Base-by-base conservation (phyloP, 2,329 filamentous ascomycete species). In the Aurifilum marmelostoma region DNA sequence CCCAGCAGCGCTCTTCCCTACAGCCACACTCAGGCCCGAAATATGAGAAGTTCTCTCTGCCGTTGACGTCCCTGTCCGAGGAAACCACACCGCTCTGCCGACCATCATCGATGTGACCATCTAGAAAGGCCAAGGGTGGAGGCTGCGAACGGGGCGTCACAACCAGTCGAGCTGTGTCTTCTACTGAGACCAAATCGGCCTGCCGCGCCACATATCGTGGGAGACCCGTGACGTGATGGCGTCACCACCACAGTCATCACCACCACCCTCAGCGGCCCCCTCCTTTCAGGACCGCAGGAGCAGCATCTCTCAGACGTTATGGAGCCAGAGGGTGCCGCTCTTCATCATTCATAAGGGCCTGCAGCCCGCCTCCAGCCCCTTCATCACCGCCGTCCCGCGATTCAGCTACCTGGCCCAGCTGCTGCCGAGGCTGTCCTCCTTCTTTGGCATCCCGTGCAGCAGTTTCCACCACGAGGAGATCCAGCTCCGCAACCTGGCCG, bases 341-440 rank as follows among this genome's bases (percentile, higher is more conserved):
- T 78, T 83, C 77, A 85, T 89, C 74, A 86, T 83, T 1, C 85
- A 88, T 76, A 77, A 81, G 18, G 79, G 80, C 2, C 56, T 34
- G 16, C 78, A 80, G 32, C 81, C 83, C n/a, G n/a, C n/a, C 56
- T 79, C 80, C 71, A 78, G 79, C 43, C 85, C 85, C 24, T 87
- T 88, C 74, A 79, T 88, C 75, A 81, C 84, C 43, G 81, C 81
- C 65, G 79, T 88, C 68, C 86, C 87, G 61, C 85, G 87, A 73
- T 87, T 89, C 77, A 83, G 84, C 78, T 89, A 89, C 78, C 82
- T 89, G 11, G 83, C 87, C 14, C 80, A 88, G 71, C 81, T 89
- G 41, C 80, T 88, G 56, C 86, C 87, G 32, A 84, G 86, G 37
- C 80, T 88, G 61, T 79, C 82, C 0, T 78, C 82, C 71, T 88